These are phyloP conservation scores for Chaetomiaceae sp. DNA, from an alignment of 2,329 filamentous ascomycete genomes.

Conservation along the genomic window DNA sequence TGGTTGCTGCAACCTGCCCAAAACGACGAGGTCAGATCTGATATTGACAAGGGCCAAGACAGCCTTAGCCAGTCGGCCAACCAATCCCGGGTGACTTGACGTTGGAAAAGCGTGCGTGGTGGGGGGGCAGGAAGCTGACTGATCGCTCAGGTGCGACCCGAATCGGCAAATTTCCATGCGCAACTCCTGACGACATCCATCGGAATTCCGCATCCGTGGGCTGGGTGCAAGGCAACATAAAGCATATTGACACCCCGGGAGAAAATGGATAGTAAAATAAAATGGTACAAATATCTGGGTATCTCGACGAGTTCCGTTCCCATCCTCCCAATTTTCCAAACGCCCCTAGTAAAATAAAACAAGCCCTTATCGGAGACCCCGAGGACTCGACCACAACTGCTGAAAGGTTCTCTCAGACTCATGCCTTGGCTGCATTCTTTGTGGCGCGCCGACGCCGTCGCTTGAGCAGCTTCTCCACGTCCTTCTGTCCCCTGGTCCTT, in stretches of 20 bases:
- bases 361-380: not conserved
- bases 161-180: not conserved
- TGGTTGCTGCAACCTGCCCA: slow-evolving; percentile 3
- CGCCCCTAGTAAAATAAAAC: not conserved
- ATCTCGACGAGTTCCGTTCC: not conserved
- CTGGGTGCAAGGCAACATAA: too few species aligned
- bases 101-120: slow-evolving; percentile 8
- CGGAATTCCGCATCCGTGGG: too few species aligned
- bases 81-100: slow-evolving; percentile 18
- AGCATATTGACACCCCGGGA: too few species aligned
- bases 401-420: not conserved
- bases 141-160: not conserved
- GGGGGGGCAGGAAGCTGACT: not conserved
- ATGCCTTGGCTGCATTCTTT: slow-evolving; percentile 8
- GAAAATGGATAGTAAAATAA: not conserved
- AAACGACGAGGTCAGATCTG: slow-evolving; percentile 10
- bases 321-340: not conserved
- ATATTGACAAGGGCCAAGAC: slow-evolving; percentile 8
- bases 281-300: not conserved
- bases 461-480: slow-evolving; percentile 65
- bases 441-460: slow-evolving; percentile 33
- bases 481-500: slow-evolving; percentile 64
- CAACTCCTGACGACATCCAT: not conserved
- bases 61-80: not conserved
- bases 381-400: not conserved